Evolutionary conservation across 768 basidiomycete genomes (phyloP).

Genomic region (Kwoniella sp.): DNA sequence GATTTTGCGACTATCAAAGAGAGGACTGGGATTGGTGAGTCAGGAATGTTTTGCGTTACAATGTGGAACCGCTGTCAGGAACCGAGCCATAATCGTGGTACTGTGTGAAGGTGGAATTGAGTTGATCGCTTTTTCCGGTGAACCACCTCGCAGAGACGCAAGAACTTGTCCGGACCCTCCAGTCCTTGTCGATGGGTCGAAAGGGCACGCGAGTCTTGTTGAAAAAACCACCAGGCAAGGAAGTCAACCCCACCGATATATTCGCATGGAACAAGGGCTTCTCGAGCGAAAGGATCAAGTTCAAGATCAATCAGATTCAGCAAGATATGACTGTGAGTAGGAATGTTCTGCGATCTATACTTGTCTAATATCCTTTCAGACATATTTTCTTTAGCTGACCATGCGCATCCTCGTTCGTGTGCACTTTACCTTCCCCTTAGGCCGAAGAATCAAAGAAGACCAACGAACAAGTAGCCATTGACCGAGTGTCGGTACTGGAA

Average conservation of each 20-base stretch:
- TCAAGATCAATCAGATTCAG: slow-evolving; percentile 96
- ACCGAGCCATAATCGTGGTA: too few relatives aligned
- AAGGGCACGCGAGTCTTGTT: slow-evolving; percentile 78
- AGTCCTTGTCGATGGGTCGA: slow-evolving; percentile 81
- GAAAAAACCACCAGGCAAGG: slow-evolving; percentile 76
- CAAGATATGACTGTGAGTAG: slow-evolving; percentile 81
- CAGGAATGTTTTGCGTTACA: not conserved
- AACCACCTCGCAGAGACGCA: slow-evolving; percentile 39
- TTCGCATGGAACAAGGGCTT: slow-evolving; percentile 85
- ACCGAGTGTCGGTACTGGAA: slow-evolving; percentile 81
- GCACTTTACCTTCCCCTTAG: too few relatives aligned
- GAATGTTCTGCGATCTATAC: too few relatives aligned
- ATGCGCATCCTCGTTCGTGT: too few relatives aligned
- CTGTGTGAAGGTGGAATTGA: too few relatives aligned
- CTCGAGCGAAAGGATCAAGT: slow-evolving; percentile 71
- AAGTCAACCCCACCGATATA: slow-evolving; percentile 72
- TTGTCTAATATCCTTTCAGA: too few relatives aligned
- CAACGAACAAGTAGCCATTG: slow-evolving; percentile 79
- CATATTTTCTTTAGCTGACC: too few relatives aligned
- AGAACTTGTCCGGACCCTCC: slow-evolving; percentile 80
- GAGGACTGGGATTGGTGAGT: slow-evolving; percentile 72
- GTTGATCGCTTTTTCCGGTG: too few relatives aligned
- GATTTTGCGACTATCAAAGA: slow-evolving; percentile 69
- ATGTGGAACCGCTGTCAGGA: not conserved
- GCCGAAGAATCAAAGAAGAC: slow-evolving; percentile 82